Base-by-base conservation (phyloP, 345 rosid species). In the Bruguiera sexangula region DNA sequence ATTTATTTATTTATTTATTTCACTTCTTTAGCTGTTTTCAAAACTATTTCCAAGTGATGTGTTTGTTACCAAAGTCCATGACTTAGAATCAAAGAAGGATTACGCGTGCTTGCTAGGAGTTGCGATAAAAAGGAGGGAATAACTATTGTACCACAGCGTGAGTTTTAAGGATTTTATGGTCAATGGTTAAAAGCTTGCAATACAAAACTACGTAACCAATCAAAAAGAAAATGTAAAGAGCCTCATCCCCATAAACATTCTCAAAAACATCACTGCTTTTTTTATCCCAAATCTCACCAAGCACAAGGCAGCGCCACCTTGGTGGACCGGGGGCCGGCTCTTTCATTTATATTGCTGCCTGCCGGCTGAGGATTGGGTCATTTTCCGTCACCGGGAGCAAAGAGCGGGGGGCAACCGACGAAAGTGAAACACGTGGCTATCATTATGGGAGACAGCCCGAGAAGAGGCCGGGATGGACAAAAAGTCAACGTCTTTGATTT, bases 201-300 rank as follows among this genome's bases (percentile, higher is more conserved):
- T 29, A 56, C 51, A 72, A 72, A 63, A 59, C 29, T 36, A 39
- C 60, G 36, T 27, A 66, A 59, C 61, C 66, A 16, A 51, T 48
- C 21, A 60, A 36, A 51, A 50, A 73, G 32, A 54, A n/a, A 10
- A 63, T 54, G 57, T 53, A 67, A 73, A 55, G 26, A 55, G 26
- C 62, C 62, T 68, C 68, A 43, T 11, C 52, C 72, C 55, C 19
- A 43, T 62, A 67, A 73, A 73, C 72, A 73, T 67, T 73, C 76
- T 30, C 69, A 56, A 60, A 66, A 8, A 53, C 32, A 46, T 65
- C 51, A 48, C 27, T 48, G 27, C 34, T 1, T 27, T 51, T 29
- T 39, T 56, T 29, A 48, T 27, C 50, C 3, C 18, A 13, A 46
- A 51, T 65, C 69, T 18, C 68, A 59, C 70, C 48, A 60, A 75